These are phyloP conservation scores for Aleurites moluccanus DNA, from an alignment of 441 rosid genomes.

Conservation along the genomic window DNA sequence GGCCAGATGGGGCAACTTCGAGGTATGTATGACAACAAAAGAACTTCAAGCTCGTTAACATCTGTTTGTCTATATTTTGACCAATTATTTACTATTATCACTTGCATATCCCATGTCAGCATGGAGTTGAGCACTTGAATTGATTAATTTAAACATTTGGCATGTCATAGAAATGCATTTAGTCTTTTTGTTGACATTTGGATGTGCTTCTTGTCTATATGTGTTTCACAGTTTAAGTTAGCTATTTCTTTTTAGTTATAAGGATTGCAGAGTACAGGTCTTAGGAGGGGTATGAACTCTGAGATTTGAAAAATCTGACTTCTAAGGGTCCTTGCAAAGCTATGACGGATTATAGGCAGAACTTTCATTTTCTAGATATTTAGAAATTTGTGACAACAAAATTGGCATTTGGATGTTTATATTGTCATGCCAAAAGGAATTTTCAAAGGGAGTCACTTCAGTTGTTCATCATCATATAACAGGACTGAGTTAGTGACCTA, in stretches of 20 bases:
- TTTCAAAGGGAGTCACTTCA: not conserved
- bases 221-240: not conserved
- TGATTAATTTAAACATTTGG: not conserved
- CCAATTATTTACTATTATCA: too few relatives aligned
- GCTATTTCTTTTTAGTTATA: not conserved
- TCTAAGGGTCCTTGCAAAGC: too few relatives aligned
- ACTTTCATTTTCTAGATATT: not conserved
- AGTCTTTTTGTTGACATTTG: not conserved
- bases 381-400: not conserved
- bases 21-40: slow-evolving; percentile 23
- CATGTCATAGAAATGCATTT: not conserved
- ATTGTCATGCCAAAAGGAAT: not conserved
- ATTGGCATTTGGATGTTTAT: not conserved
- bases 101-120: too few relatives aligned
- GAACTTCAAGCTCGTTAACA: not conserved
- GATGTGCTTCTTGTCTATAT: not conserved
- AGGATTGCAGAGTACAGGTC: not conserved
- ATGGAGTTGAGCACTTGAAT: too few relatives aligned
- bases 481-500: too few relatives aligned
- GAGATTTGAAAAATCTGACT: too few relatives aligned
- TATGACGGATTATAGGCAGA: not conserved
- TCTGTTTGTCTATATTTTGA: too few relatives aligned
- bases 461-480: too few relatives aligned
- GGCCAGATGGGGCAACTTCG: slow-evolving; percentile 38
- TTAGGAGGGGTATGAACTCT: too few relatives aligned